Evolutionary conservation across 306 rosid species (phyloP).

Genomic region (Abrus pulchellus): DNA sequence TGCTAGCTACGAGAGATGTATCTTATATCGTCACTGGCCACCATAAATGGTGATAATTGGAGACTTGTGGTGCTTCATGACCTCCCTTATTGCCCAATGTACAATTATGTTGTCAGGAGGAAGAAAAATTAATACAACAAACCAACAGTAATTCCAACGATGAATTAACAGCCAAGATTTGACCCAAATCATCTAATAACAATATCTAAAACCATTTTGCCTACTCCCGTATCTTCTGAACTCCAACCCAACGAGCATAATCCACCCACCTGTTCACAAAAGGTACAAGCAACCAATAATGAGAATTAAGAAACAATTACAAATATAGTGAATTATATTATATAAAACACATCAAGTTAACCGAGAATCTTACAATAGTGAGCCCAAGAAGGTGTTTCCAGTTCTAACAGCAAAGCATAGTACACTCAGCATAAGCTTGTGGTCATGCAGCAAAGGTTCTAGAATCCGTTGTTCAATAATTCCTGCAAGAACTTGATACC

Average conservation of each 20-base stretch:
- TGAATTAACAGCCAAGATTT: constrained; percentile 45
- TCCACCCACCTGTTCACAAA: constrained; percentile 84
- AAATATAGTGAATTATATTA: constrained; percentile 1
- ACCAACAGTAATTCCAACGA: constrained; percentile 38
- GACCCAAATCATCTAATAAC: constrained; percentile 21
- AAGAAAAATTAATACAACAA: constrained; percentile 32
- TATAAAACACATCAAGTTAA: neutral
- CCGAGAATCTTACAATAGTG: constrained; percentile 70
- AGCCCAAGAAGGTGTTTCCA: constrained; percentile 91
- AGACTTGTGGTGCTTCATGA: constrained; percentile 27
- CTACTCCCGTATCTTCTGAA: constrained; percentile 71
- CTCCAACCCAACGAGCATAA: constrained; percentile 92
- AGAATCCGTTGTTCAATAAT: constrained; percentile 80
- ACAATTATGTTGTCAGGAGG: constrained; percentile 30
- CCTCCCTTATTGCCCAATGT: constrained; percentile 42
- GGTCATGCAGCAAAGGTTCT: constrained; percentile 78
- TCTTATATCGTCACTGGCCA: constrained; percentile 20
- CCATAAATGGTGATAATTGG: neutral
- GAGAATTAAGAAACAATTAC: constrained; percentile 3
- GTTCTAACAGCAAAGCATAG: constrained; percentile 81
- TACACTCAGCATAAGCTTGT: constrained; percentile 78
- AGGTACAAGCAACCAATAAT: constrained; percentile 12
- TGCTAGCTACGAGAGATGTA: constrained; percentile 32
- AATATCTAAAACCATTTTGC: constrained; percentile 25
- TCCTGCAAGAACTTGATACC: constrained; percentile 87